Evolutionary conservation across 495 filamentous ascomycete species (phyloP), one percentile per base, ranked within the genome.

Genomic region (Platismatia glauca): DNA sequence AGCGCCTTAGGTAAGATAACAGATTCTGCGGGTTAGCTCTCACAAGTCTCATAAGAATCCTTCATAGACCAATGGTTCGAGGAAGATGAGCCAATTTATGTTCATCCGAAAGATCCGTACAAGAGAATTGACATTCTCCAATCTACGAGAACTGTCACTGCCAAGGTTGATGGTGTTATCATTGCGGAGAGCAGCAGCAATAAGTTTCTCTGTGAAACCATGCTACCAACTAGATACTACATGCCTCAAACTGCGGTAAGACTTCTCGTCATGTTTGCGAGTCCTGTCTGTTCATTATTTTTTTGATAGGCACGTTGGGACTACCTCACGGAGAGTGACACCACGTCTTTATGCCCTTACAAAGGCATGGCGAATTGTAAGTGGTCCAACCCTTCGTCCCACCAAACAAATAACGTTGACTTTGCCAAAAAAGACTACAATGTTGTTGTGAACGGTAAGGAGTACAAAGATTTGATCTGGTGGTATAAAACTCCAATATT

Each of bases 81-180:
- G 66, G 85, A 88, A 73, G 82, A 85, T 60, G 71, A 73, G 27
- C 78, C 73, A 7, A 79, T 86, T 55, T 76, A 76, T 61, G 73
- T 75, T 7, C 84, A 87, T 65, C 80, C 84, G 9, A 85, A 84
- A 63, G 82, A 85, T 66, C 84, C 83, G 0, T 81, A 79, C 67
- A 83, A 82, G 60, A 77, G 84, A n/a, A 75, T 87, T 62, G 82
- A 85, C 50, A 76, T 78, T 63, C 64, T 85, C 16, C 69, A 72
- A 15, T 83, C 81, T 0, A 69, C 70, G 0, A 75, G 84, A 3
- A 69, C 70, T 37, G 72, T 86, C 59, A 72, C 72, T 16, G 71
- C 84, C 63, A 72, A 73, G 34, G 60, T 85, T 9, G 74, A 75
- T 50, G 81, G 78, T 15, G 66, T 71, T 11, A 67, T 72, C 0